Evolutionary conservation across 2,329 filamentous ascomycete species (phyloP), one percentile per base, ranked within the genome.

Genomic region (Epichloe scottii): DNA sequence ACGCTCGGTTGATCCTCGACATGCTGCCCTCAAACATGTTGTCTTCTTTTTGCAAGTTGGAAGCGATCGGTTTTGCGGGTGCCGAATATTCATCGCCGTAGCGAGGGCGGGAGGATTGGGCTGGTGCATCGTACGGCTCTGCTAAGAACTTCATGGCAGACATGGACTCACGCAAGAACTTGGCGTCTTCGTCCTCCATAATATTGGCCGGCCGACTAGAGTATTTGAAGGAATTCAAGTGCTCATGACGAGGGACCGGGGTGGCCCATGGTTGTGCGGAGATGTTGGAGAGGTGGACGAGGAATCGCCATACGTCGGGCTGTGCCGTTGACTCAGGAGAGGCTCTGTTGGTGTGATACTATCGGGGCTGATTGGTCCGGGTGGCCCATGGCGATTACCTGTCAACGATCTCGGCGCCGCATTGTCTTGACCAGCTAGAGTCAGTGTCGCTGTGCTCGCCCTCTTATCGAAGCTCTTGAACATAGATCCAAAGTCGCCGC

Each of bases 401-500:
- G 75, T 75, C 51, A 77, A 62, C 34, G 73, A 71, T 6, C 75
- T 69, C 26, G 68, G 66, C 17, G 66, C 64, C 4, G 65, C 62
- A 8, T 62, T 56, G 11, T 64, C 63, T 35, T 71, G 68, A 19
- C 68, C 71, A 48, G 68, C 71, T 49, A 76, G 52, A 4, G 69
- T 72, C 51, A 76, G 54, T 4, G 75, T 77, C n/a, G 66, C 66
- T 46, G 71, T 67, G 57, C 76, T 77, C 21, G 72, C 67, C 53
- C 76, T 68, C 62, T 80, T 80, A 55, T 78, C 76, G 46, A 78
- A 77, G n/a, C 66, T 69, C 11, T 68, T 67, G 40, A 81, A 70
- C 73, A 81, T 77, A 51, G 71, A 76, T 53, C 74, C 71, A 55
- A 81, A 78, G 58, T 81, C 78, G 45, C 77, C 73, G 15, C 78